Conservation (phyloP, 129 eudicot genomes). For the Kitagawia praeruptora region DNA sequence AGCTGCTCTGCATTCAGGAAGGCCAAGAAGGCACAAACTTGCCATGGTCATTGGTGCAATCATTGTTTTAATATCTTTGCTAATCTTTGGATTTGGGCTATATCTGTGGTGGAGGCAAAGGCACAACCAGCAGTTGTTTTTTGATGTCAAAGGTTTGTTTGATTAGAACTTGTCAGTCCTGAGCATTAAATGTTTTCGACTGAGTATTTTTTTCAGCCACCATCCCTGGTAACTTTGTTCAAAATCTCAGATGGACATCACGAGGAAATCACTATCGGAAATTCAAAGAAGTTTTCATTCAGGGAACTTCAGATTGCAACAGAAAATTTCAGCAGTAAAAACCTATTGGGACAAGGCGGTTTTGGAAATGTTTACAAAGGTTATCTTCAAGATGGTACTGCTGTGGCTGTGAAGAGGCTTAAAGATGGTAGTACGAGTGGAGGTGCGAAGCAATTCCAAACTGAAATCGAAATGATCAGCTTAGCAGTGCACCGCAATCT, state of each 20-base stretch:
- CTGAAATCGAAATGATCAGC: constrained; percentile 83
- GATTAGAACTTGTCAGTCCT: background rate
- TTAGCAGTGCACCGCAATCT: constrained; percentile 86
- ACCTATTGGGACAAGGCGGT: constrained; percentile 78
- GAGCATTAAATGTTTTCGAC: background rate
- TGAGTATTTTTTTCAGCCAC: background rate
- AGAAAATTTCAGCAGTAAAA: constrained; percentile 67
- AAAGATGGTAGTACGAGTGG: constrained; percentile 70
- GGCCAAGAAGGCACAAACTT: constrained; percentile 37
- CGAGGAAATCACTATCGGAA: constrained; percentile 65
- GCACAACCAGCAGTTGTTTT: constrained; percentile 30
- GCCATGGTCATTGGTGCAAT: constrained; percentile 51
- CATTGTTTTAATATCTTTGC: constrained; percentile 40
- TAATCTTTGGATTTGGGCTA: constrained; percentile 31
- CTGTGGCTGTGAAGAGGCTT: constrained; percentile 78
- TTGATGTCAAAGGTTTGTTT: constrained; percentile 56
- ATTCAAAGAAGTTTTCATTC: constrained; percentile 53
- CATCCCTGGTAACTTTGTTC: background rate
- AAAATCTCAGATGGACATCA: constrained; percentile 42
- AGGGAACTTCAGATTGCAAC: constrained; percentile 79
- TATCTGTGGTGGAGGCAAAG: constrained; percentile 46
- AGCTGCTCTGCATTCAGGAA: constrained; percentile 35
- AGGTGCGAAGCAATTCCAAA: constrained; percentile 68
- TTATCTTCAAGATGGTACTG: constrained; percentile 50
- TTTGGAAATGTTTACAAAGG: constrained; percentile 87